phyloP scores from a whole-genome alignment of 345 rosid genomes.

The Eucalyptus leucophloia region DNA sequence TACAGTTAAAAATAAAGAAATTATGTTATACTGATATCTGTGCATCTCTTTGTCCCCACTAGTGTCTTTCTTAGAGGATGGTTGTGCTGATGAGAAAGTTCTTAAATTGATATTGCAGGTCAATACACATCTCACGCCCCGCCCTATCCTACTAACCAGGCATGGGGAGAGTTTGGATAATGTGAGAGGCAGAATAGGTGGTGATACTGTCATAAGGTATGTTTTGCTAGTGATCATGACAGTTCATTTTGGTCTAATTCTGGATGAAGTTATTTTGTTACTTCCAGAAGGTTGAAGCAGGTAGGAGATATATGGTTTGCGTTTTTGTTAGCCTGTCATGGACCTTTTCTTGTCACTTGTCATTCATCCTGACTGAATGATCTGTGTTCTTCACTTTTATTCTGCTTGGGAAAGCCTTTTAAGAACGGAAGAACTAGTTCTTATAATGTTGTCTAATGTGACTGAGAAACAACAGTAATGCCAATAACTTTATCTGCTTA shows the following conservation, averaged over 20 bases:
- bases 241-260: neutral
- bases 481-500: neutral
- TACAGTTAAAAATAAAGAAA: neutral
- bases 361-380: neutral
- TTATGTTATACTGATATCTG: neutral
- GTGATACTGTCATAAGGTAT: slow-evolving; percentile 82
- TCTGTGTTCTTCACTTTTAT: neutral
- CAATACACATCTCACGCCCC: slow-evolving; percentile 96
- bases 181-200: slow-evolving; percentile 97
- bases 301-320: neutral
- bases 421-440: neutral
- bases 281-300: neutral
- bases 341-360: neutral
- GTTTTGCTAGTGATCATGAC: neutral
- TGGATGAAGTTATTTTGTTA: neutral
- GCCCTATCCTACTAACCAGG: slow-evolving; percentile 94
- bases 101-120: slow-evolving; percentile 37
- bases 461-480: neutral
- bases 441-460: neutral
- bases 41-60: neutral
- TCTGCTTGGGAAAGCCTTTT: neutral
- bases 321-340: neutral
- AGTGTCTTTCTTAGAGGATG: neutral
- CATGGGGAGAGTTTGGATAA: slow-evolving; percentile 98
- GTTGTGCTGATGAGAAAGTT: neutral